A percentile compares a stretch with the other conserved stretches of the same genome.
These are phyloP conservation scores for Candida stauntonica DNA, from an alignment of 805 yeast genomes.

Conservation along the genomic window DNA sequence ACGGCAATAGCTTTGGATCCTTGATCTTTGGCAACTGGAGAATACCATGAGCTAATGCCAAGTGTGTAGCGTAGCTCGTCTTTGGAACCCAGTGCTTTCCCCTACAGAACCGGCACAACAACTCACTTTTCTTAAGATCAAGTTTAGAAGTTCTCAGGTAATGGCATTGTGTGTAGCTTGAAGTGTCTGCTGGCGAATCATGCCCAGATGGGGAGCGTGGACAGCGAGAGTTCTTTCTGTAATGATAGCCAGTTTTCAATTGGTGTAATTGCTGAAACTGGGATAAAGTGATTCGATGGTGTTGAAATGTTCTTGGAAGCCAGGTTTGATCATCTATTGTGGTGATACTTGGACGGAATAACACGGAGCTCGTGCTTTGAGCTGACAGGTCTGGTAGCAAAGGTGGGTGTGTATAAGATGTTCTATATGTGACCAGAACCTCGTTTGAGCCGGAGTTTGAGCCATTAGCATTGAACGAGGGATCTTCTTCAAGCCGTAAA, in stretches of 20 bases:
- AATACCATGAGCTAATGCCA: slow-evolving; percentile 26
- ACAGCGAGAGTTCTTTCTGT: slow-evolving; percentile 15
- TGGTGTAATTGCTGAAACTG: no score
- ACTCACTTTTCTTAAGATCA: slow-evolving; percentile 7
- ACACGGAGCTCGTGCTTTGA: no score
- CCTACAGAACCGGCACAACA: slow-evolving; percentile 26
- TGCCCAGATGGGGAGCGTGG: slow-evolving; percentile 16
- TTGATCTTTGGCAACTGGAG: slow-evolving; percentile 5
- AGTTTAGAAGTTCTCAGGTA: slow-evolving; percentile 11
- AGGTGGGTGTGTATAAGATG: not conserved
- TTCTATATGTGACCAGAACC: no score
- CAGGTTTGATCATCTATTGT: slow-evolving; percentile 15
- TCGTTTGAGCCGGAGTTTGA: no score
- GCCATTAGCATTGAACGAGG: not conserved
- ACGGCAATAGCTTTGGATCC: slow-evolving; percentile 12
- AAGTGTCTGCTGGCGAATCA: not conserved
- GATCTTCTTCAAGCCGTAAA: slow-evolving; percentile 2
- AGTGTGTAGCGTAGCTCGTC: slow-evolving; percentile 14
- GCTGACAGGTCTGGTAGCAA: not conserved
- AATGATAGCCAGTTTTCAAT: slow-evolving; percentile 5
- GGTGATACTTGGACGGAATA: slow-evolving; percentile 14
- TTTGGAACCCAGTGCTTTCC: slow-evolving; percentile 25
- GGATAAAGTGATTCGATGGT: slow-evolving; percentile 18
- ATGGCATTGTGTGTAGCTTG: slow-evolving; percentile 6
- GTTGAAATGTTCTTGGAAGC: slow-evolving; percentile 23